These are phyloP conservation scores for Ophiostoma quercus DNA, from an alignment of 2,329 filamentous ascomycete genomes.

Conservation along the genomic window DNA sequence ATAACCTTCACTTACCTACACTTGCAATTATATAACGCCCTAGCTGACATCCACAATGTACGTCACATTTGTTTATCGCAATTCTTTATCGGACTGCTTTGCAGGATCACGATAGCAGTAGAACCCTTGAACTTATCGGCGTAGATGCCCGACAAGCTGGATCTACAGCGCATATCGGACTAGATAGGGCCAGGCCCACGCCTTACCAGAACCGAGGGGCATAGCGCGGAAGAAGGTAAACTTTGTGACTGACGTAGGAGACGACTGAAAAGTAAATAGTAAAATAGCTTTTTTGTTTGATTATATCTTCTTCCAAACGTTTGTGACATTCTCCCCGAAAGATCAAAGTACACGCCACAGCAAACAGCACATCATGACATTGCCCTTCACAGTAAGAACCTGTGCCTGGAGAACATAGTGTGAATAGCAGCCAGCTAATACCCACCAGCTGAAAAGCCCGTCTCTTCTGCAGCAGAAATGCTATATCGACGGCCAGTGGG, in stretches of 20 bases:
- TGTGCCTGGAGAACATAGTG: background rate
- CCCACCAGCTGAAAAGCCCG: background rate
- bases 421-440: background rate
- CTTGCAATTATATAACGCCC: background rate
- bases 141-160: background rate
- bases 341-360: background rate
- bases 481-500: constrained; percentile 15
- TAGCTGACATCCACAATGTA: background rate
- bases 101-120: background rate
- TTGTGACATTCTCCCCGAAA: too few relatives aligned
- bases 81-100: background rate
- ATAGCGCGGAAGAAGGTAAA: background rate
- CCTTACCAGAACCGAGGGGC: background rate
- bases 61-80: background rate
- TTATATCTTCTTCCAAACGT: background rate
- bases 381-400: constrained; percentile 6
- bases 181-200: background rate
- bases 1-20: background rate
- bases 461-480: constrained; percentile 10
- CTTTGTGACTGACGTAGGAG: background rate
- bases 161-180: background rate
- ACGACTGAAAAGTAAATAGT: background rate
- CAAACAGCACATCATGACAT: background rate
- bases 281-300: background rate
- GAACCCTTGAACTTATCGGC: background rate